Evolutionary conservation across 345 rosid species (phyloP).

Genomic region (Heritiera littoralis): DNA sequence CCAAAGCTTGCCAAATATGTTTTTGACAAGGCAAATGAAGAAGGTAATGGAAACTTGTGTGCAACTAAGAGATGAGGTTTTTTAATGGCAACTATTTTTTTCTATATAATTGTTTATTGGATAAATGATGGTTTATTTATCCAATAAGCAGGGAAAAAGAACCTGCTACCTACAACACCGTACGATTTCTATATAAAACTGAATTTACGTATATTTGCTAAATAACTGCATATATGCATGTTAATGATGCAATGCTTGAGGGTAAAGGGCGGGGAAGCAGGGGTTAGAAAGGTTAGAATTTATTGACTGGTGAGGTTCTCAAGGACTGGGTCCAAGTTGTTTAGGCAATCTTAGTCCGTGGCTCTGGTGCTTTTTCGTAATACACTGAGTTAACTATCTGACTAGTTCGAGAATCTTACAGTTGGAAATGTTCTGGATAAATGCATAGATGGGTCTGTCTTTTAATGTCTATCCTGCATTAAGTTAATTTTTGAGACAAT

Average conservation of each 20-base stretch:
- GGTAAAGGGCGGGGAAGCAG: not conserved
- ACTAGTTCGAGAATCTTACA: too few species aligned
- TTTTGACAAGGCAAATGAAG: slow-evolving; percentile 68
- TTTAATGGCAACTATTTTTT: not conserved
- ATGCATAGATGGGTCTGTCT: not conserved
- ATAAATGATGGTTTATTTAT: too few species aligned
- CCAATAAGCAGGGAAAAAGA: too few species aligned
- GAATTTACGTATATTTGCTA: not conserved
- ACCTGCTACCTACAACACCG: too few species aligned
- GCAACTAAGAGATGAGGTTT: not conserved
- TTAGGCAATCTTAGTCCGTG: not conserved
- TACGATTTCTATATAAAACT: not conserved
- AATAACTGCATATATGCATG: not conserved
- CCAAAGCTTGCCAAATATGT: slow-evolving; percentile 71
- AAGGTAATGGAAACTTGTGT: slow-evolving; percentile 35
- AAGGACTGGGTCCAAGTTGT: too few species aligned
- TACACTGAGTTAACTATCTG: too few species aligned
- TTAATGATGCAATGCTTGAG: not conserved
- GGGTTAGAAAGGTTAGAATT: not conserved
- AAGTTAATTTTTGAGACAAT: not conserved
- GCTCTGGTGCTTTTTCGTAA: too few species aligned
- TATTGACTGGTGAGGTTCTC: not conserved
- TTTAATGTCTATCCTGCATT: not conserved
- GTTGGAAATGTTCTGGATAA: not conserved
- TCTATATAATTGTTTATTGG: not conserved